Conservation (phyloP, 169 alveolate species). For the Plasmodium cynomolgi region DNA sequence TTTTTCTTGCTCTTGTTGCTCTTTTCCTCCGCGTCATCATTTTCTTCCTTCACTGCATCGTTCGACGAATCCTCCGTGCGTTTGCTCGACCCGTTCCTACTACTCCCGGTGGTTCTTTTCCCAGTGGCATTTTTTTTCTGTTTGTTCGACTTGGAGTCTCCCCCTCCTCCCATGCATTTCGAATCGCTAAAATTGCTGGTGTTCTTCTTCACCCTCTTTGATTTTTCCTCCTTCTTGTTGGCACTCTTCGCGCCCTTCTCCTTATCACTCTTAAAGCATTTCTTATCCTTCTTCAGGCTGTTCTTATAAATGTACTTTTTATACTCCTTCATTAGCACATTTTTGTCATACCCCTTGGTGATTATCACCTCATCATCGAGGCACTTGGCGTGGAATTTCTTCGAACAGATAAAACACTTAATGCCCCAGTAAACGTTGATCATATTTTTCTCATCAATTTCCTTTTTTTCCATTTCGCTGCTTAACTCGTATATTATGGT, state of each 20-base stretch:
- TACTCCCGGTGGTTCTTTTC: background rate
- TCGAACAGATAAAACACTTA: conserved; percentile 56
- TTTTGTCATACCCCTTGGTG: conserved; percentile 50
- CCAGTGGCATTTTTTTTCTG: background rate
- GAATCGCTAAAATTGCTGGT: background rate
- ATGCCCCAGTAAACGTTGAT: conserved; percentile 63
- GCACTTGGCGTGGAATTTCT: conserved; percentile 62
- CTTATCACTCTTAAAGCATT: conserved; percentile 17
- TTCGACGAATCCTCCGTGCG: background rate
- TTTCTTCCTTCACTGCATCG: conserved; percentile 1
- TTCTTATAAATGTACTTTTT: conserved; percentile 63
- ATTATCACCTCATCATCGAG: conserved; percentile 50
- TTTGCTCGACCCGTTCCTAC: background rate
- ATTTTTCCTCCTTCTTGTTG: background rate
- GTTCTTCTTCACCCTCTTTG: conserved; percentile 5
- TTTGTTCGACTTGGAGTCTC: background rate
- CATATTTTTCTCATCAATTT: conserved; percentile 36
- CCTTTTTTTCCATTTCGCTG: conserved; percentile 39
- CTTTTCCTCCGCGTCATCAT: background rate
- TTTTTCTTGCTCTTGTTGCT: background rate
- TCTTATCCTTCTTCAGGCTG: conserved; percentile 45
- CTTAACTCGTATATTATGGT: conserved; percentile 35
- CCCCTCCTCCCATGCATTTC: background rate
- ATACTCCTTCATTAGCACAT: conserved; percentile 64
- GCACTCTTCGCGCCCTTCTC: background rate